These are phyloP conservation scores for Datura wrightii DNA, from an alignment of 257 asterid genomes.

Conservation along the genomic window DNA sequence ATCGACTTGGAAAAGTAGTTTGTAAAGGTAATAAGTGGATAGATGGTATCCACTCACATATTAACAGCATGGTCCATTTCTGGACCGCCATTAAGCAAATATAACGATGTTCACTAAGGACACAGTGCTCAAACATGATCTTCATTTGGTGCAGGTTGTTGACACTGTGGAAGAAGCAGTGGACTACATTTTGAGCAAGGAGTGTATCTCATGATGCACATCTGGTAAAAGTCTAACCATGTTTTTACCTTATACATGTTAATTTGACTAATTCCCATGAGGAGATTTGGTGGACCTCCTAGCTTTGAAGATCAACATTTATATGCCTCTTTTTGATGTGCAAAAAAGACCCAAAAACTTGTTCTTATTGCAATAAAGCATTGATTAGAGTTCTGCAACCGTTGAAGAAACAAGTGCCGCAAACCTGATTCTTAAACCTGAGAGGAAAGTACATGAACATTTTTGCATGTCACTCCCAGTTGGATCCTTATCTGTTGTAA, in stretches of 20 bases:
- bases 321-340: not conserved
- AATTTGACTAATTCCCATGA: not conserved
- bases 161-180: constrained; percentile 89
- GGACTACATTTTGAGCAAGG: constrained; percentile 76
- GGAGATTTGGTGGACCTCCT: constrained; percentile 15
- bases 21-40: not conserved
- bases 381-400: not conserved
- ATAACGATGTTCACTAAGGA: constrained; percentile 1
- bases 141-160: constrained; percentile 63
- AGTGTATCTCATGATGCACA: constrained; percentile 42
- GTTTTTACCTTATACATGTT: not conserved
- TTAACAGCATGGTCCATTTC: not conserved
- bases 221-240: not conserved
- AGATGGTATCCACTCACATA: not conserved
- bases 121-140: not conserved
- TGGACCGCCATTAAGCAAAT: not conserved
- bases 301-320: not conserved
- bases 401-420: constrained; percentile 12
- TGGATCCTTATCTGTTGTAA: not conserved
- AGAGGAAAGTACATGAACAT: not conserved
- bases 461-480: not conserved
- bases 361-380: not conserved
- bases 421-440: not conserved
- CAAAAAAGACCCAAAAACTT: not conserved
- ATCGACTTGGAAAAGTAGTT: not conserved